Evolutionary conservation across 768 basidiomycete species (phyloP).

Genomic region (Coprinopsis marcescibilis): DNA sequence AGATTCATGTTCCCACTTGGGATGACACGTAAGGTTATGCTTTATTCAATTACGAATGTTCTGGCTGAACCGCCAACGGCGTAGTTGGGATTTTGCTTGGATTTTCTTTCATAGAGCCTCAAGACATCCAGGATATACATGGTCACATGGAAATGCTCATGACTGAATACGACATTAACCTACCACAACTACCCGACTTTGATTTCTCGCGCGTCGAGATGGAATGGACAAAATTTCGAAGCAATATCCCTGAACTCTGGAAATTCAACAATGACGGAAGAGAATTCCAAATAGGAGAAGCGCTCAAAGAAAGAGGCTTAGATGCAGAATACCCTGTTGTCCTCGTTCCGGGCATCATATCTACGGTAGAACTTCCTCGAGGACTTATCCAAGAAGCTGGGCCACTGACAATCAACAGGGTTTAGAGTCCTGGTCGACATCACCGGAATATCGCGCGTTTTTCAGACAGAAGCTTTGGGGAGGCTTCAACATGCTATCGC

Average conservation of each 20-base stretch:
- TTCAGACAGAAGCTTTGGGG: conserved; percentile 89
- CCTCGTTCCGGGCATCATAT: conserved; percentile 86
- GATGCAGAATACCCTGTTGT: conserved; percentile 73
- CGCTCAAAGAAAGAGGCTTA: conserved; percentile 57
- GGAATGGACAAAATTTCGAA: conserved; percentile 66
- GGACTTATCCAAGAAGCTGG: neutral
- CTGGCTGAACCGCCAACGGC: neutral
- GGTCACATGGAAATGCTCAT: conserved; percentile 59
- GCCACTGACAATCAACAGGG: conserved; percentile 35
- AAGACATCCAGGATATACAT: conserved; percentile 64
- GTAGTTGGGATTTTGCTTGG: conserved; percentile 66
- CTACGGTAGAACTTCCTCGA: conserved; percentile 50
- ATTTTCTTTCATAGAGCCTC: conserved; percentile 59
- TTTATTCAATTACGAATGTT: neutral
- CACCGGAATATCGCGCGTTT: conserved; percentile 76
- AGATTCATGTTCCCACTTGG: conserved; percentile 72
- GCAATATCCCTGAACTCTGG: conserved; percentile 74
- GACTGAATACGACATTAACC: conserved; percentile 62
- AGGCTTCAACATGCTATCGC: conserved; percentile 77
- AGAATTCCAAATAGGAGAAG: conserved; percentile 74
- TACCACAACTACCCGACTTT: conserved; percentile 58
- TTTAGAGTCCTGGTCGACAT: conserved; percentile 91
- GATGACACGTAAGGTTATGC: conserved; percentile 40
- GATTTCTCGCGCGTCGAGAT: conserved; percentile 64
- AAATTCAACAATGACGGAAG: conserved; percentile 76